These are phyloP conservation scores for Rubia peregrina DNA, from an alignment of 305 asterid species.

Conservation along the genomic window DNA sequence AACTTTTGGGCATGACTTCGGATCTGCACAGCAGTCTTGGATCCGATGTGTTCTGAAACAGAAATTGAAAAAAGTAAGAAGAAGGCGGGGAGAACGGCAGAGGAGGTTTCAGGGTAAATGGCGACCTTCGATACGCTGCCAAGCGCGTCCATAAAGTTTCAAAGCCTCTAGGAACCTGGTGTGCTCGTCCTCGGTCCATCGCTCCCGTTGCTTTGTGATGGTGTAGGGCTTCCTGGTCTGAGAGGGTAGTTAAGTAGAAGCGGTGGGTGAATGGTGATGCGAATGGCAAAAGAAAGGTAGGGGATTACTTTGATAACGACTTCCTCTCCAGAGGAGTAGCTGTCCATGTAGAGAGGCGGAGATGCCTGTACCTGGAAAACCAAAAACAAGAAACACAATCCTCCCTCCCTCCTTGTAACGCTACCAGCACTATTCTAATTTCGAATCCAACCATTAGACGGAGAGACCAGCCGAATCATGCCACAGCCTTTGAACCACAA, in stretches of 20 bases:
- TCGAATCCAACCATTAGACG: neutral
- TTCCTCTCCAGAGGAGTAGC: constrained; percentile 87
- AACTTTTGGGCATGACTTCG: constrained; percentile 99
- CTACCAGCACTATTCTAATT: neutral
- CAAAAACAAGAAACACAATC: constrained; percentile 47
- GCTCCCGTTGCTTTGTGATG: constrained; percentile 90
- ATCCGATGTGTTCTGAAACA: constrained; percentile 80
- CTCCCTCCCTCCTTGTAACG: constrained; percentile 26
- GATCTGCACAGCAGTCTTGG: constrained; percentile 99
- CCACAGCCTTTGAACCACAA: too few relatives aligned
- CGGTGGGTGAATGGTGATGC: neutral
- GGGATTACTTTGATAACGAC: constrained; percentile 55
- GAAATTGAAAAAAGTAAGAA: too few relatives aligned
- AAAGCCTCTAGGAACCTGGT: constrained; percentile 84
- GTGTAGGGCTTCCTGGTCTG: constrained; percentile 96
- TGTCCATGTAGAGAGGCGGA: constrained; percentile 53
- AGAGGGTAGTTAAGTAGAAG: neutral
- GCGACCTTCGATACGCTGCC: constrained; percentile 98
- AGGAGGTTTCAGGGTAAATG: too few relatives aligned
- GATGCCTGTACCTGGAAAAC: constrained; percentile 54
- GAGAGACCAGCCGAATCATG: too few relatives aligned
- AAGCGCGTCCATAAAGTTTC: constrained; percentile 96
- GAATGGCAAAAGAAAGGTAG: neutral
- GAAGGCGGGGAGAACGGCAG: too few relatives aligned
- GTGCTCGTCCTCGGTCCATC: constrained; percentile 98